Conservation (phyloP, 2,329 filamentous ascomycete genomes). For the Calcarisporium arbuscula region DNA sequence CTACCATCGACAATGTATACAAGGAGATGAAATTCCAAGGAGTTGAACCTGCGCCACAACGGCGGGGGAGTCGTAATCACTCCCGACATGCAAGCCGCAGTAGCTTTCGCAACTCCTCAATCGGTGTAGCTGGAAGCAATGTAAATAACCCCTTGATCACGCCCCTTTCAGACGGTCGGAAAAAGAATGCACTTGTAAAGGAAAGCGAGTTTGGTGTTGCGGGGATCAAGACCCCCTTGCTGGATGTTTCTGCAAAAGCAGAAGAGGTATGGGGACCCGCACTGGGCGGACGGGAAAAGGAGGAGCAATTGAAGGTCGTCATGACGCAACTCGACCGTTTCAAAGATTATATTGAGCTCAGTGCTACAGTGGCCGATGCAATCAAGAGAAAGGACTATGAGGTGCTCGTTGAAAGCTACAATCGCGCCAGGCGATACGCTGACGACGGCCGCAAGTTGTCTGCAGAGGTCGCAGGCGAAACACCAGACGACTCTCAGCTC, state of each 20-base stretch:
- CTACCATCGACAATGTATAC: slow-evolving; percentile 97
- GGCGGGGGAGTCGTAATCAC: slow-evolving; percentile 41
- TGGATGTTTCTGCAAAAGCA: slow-evolving; percentile 88
- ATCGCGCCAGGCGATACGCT: slow-evolving; percentile 71
- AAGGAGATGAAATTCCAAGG: slow-evolving; percentile 86
- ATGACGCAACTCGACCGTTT: slow-evolving; percentile 71
- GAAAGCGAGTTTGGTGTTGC: slow-evolving; percentile 87
- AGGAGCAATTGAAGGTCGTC: slow-evolving; percentile 76
- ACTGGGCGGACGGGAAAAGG: slow-evolving; percentile 82
- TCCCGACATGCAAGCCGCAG: slow-evolving; percentile 62
- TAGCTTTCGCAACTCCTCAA: slow-evolving; percentile 57
- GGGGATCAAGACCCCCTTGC: slow-evolving; percentile 80
- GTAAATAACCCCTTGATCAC: slow-evolving; percentile 29
- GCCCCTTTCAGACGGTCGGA: slow-evolving; percentile 48
- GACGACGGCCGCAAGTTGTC: slow-evolving; percentile 70
- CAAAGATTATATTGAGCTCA: slow-evolving; percentile 75
- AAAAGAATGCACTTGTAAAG: slow-evolving; percentile 86
- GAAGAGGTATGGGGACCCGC: slow-evolving; percentile 98
- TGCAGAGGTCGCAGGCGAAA: slow-evolving; percentile 43
- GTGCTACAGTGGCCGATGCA: slow-evolving; percentile 68
- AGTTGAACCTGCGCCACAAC: slow-evolving; percentile 31
- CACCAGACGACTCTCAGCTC: slow-evolving; percentile 70
- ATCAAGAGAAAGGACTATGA: slow-evolving; percentile 92
- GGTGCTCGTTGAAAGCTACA: slow-evolving; percentile 78
- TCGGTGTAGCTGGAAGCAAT: slow-evolving; percentile 28